These are phyloP conservation scores for Starmerella stigmatis DNA, from an alignment of 805 yeast genomes.

Conservation along the genomic window DNA sequence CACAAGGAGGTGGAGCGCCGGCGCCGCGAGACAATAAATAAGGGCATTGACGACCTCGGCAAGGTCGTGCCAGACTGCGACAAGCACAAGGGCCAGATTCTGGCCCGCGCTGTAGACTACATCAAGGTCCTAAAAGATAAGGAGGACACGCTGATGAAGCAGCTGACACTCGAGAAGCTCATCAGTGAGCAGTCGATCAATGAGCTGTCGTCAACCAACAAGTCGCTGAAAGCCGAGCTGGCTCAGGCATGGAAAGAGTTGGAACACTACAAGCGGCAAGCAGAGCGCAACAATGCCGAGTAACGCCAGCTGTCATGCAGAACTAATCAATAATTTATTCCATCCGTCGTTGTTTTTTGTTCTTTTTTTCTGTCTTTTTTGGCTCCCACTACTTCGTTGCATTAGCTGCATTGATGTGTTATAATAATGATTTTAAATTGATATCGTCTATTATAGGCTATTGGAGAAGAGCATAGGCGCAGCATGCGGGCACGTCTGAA, in stretches of 20 bases:
- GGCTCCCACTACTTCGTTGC: too few species aligned
- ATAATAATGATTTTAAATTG: too few species aligned
- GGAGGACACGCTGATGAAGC: constrained; percentile 80
- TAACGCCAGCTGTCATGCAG: too few species aligned
- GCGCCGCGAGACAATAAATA: constrained; percentile 31
- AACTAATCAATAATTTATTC: not conserved
- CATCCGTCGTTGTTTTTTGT: not conserved
- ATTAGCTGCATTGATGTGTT: too few species aligned
- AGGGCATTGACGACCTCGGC: constrained; percentile 34
- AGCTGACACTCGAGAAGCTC: constrained; percentile 89
- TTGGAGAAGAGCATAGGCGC: too few species aligned
- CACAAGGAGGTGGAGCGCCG: constrained; percentile 45
- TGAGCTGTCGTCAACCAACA: constrained; percentile 75
- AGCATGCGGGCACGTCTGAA: too few species aligned
- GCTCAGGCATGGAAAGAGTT: constrained; percentile 88
- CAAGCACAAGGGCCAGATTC: constrained; percentile 74
- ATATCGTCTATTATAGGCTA: too few species aligned
- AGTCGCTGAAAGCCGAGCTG: constrained; percentile 74
- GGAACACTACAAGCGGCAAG: constrained; percentile 57
- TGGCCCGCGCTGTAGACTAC: constrained; percentile 80
- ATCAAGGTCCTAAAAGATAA: constrained; percentile 82
- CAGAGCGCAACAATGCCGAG: constrained; percentile 11
- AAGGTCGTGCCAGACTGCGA: constrained; percentile 36
- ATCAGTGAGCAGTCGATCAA: constrained; percentile 83
- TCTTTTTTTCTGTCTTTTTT: too few species aligned